Conservation (phyloP, 345 rosid genomes). For the Raphanus raphanistrum region DNA sequence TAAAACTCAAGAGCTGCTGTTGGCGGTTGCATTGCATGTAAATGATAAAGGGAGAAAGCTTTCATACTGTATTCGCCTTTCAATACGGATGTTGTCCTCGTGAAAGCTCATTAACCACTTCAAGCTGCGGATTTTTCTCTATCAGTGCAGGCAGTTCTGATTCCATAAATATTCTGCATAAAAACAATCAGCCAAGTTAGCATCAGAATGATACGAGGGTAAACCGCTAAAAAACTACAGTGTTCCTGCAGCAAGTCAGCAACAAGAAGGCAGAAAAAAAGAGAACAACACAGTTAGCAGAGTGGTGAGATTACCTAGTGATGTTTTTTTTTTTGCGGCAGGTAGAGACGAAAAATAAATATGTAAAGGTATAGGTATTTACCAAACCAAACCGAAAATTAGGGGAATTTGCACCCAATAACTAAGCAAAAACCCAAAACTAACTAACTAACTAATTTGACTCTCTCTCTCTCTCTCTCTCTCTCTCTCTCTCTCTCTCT, state of each 20-base stretch:
- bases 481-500: no score
- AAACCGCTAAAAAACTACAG: not conserved
- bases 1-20: not conserved
- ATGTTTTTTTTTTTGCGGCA: no score
- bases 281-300: no score
- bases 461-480: no score
- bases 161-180: slow-evolving; percentile 76
- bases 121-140: slow-evolving; percentile 72
- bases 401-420: no score
- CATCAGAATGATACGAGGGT: not conserved
- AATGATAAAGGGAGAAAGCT: not conserved
- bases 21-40: not conserved
- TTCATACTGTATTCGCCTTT: slow-evolving; percentile 76
- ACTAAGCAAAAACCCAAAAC: no score
- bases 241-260: not conserved
- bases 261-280: no score
- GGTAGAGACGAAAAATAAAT: no score
- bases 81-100: slow-evolving; percentile 81
- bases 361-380: no score
- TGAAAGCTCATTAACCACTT: slow-evolving; percentile 64
- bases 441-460: no score
- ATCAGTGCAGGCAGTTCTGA: slow-evolving; percentile 61
- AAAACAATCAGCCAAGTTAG: not conserved
- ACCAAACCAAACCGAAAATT: no score
- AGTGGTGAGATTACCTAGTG: no score